A percentile compares a stretch with the other conserved stretches of the same genome.
Conservation (phyloP, 257 asterid genomes). For the Fraxinus anomala region DNA sequence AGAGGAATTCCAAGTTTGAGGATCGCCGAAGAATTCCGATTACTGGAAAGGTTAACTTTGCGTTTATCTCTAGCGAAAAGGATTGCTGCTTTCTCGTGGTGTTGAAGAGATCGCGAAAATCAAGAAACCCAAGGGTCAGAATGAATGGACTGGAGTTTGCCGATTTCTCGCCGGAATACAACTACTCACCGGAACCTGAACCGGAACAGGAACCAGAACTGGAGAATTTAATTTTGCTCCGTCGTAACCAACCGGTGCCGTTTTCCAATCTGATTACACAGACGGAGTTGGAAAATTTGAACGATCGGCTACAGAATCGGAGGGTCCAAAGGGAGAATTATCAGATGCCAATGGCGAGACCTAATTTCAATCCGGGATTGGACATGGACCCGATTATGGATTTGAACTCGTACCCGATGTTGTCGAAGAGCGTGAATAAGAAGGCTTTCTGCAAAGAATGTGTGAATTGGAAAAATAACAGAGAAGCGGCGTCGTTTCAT, state of each 20-base stretch:
- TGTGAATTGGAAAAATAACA: conserved; percentile 30
- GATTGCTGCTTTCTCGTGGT: conserved; percentile 68
- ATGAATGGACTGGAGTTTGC: conserved; percentile 34
- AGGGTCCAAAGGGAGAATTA: conserved; percentile 46
- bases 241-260: conserved; percentile 48
- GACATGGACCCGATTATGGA: conserved; percentile 15
- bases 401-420: conserved; percentile 16
- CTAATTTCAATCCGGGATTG: conserved; percentile 18
- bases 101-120: conserved; percentile 71
- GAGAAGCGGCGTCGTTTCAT: conserved; percentile 50
- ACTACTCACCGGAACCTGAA: conserved; percentile 20
- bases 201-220: conserved; percentile 38
- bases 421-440: conserved; percentile 27
- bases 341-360: conserved; percentile 38
- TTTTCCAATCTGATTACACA: conserved; percentile 45
- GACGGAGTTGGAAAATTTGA: conserved; percentile 40
- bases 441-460: conserved; percentile 55
- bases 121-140: conserved; percentile 55
- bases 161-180: conserved; percentile 24
- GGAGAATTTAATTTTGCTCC: conserved; percentile 55
- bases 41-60: conserved; percentile 74
- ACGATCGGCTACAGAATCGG: conserved; percentile 38
- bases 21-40: conserved; percentile 65
- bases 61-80: conserved; percentile 47
- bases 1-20: conserved; percentile 36